Base-by-base conservation (phyloP, 2,329 filamentous ascomycete genomes). In the Pseudogymnoascus sp. region DNA sequence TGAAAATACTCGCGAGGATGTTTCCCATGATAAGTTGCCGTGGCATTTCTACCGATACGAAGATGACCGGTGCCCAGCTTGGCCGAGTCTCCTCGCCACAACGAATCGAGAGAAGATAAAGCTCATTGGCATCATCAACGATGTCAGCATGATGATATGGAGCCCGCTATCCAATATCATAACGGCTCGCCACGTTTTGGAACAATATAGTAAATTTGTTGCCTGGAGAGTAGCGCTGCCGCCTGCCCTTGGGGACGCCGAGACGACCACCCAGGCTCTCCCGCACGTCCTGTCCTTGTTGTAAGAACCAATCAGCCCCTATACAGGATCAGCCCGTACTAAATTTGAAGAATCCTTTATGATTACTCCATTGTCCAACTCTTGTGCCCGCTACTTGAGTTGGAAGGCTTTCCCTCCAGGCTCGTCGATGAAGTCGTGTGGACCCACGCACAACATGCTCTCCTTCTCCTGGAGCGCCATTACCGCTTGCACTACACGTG, bases 271-370 rank as follows among this genome's bases (percentile, higher is more conserved):
- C 4, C 67, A 68, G 61, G 63, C 66, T 12, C 65, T 73, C 53
- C 73, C 73, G 7, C 72, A 75, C 68, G 67, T 73, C 11, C 61
- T 74, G 9, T 73, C 68, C 43, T 64, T 75, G 21, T 63, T 72
- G 73, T 75, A 69, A 64, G 73, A 67, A 38, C 28, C 46, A 42
- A 8, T 59, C n/a, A 42, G 23, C n/a, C n/a, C 37, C 5, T 12
- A n/a, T 4, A 28, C 9, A 36, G 36, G 7, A 9, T 34, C 49
- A 36, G 49, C 12, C 28, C 59, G 12, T 56, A 56, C 68, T 72
- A 71, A 36, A 42, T 59, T 25, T 25, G 18, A 53, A 74, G 72
- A 18, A 73, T 74, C 42, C 65, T 74, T 18, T 73, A 72, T 62
- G 66, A 66, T 7, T 69, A 63, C 21, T 63, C 72, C 0, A 64